phyloP scores from a whole-genome alignment of 345 rosid species.

The Zanthoxylum bungeanum region DNA sequence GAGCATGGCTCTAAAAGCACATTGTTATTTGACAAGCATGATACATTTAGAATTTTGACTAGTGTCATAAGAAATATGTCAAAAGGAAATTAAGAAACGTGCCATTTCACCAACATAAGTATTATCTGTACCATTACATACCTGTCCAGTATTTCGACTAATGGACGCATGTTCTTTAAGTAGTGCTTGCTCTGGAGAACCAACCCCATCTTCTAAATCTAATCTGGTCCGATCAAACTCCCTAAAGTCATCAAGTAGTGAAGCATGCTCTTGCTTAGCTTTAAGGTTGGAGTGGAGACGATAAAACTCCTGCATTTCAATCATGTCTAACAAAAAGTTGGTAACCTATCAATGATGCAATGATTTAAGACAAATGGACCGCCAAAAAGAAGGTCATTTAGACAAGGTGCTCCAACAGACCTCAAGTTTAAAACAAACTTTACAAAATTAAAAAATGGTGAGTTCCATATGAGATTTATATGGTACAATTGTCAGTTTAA shows the following conservation, averaged over 20 bases:
- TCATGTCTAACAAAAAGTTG: conserved; percentile 26
- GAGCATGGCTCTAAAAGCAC: neutral
- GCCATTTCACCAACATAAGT: neutral
- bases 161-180: conserved; percentile 81
- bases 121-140: conserved; percentile 18
- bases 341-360: conserved; percentile 1
- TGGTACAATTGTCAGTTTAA: neutral
- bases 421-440: neutral
- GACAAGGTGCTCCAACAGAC: neutral
- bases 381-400: neutral
- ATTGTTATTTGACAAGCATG: neutral
- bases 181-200: conserved; percentile 69
- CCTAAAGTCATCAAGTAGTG: conserved; percentile 90
- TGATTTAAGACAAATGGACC: neutral
- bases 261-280: conserved; percentile 94
- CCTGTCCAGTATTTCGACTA: conserved; percentile 86
- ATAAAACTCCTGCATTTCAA: conserved; percentile 87
- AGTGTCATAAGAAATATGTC: neutral
- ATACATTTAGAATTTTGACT: neutral
- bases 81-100: neutral
- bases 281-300: conserved; percentile 87
- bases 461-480: neutral
- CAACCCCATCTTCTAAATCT: conserved; percentile 85
- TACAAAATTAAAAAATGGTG: neutral
- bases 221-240: conserved; percentile 89